Evolutionary conservation across 2,329 filamentous ascomycete species (phyloP).

Genomic region (Fusarium subglutinans): DNA sequence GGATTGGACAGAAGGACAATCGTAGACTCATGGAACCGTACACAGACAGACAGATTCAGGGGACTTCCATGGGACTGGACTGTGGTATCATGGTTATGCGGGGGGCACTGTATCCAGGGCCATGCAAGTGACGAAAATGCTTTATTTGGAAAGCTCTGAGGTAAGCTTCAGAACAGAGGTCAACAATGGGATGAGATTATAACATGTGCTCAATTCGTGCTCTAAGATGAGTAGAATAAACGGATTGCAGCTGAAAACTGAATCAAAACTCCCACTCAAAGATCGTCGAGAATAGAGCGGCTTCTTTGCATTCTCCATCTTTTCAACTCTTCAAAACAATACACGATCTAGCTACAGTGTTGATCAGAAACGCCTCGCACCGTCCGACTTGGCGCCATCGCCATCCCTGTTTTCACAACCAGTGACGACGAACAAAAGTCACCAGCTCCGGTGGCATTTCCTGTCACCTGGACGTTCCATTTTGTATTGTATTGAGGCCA

Average conservation of each 20-base stretch:
- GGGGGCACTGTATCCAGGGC: conserved; percentile 40
- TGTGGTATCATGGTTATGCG: conserved; percentile 42
- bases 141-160: conserved; percentile 8
- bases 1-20: neutral
- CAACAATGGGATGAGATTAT: conserved; percentile 8
- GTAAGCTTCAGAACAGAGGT: conserved; percentile 7
- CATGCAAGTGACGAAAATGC: conserved; percentile 20
- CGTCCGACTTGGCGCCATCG: conserved; percentile 38
- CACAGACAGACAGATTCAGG: neutral
- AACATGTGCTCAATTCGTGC: conserved; percentile 34
- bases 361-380: conserved; percentile 32
- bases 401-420: conserved; percentile 42
- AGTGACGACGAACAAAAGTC: conserved; percentile 42
- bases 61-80: conserved; percentile 17
- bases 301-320: neutral
- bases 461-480: conserved; percentile 38
- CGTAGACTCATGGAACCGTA: conserved; percentile 11
- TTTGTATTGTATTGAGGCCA: conserved; percentile 8
- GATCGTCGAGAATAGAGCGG: neutral
- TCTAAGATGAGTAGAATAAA: neutral
- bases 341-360: conserved; percentile 32
- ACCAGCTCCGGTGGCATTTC: conserved; percentile 36
- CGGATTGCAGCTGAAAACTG: neutral
- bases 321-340: conserved; percentile 2
- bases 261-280: neutral